Percentiles rank a stretch among this genome's conserved stretches.
Conservation (phyloP, 495 filamentous ascomycete species). For the Umbilicaria muhlenbergii region DNA sequence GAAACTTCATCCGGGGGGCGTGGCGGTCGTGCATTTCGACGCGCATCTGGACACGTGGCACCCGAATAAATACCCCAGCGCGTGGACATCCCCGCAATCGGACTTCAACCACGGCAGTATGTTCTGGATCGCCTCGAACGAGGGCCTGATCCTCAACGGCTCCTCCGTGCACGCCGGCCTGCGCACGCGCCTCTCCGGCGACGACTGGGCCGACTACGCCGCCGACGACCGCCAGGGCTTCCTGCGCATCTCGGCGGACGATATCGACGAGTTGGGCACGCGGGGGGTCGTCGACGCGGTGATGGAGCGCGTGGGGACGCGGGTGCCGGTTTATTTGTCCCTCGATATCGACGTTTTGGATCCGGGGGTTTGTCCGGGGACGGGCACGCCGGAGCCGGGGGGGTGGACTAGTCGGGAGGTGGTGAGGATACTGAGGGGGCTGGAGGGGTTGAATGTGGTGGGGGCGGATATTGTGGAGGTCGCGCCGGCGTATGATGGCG, state of each 20-base stretch:
- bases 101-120: constrained; percentile 74
- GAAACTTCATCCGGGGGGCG: constrained; percentile 49
- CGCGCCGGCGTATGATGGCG: constrained; percentile 70
- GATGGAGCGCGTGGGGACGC: constrained; percentile 39
- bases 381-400: constrained; percentile 58
- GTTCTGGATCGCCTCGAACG: constrained; percentile 68
- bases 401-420: constrained; percentile 63
- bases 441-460: constrained; percentile 55
- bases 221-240: constrained; percentile 49
- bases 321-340: constrained; percentile 53
- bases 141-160: constrained; percentile 52
- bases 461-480: constrained; percentile 78
- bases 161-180: constrained; percentile 66
- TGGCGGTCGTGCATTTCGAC: constrained; percentile 76
- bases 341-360: constrained; percentile 68
- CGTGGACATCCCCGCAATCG: constrained; percentile 53
- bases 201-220: constrained; percentile 49
- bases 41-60: constrained; percentile 76
- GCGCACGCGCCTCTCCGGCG: constrained; percentile 52
- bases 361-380: constrained; percentile 48
- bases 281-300: constrained; percentile 43
- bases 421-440: constrained; percentile 50
- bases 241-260: constrained; percentile 47
- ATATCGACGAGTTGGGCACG: constrained; percentile 52
- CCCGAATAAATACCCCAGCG: constrained; percentile 58